A percentile compares a stretch with the other conserved stretches of the same genome.
phyloP scores from a whole-genome alignment of 2,329 filamentous ascomycete genomes.

The Stromatinia cepivora region DNA sequence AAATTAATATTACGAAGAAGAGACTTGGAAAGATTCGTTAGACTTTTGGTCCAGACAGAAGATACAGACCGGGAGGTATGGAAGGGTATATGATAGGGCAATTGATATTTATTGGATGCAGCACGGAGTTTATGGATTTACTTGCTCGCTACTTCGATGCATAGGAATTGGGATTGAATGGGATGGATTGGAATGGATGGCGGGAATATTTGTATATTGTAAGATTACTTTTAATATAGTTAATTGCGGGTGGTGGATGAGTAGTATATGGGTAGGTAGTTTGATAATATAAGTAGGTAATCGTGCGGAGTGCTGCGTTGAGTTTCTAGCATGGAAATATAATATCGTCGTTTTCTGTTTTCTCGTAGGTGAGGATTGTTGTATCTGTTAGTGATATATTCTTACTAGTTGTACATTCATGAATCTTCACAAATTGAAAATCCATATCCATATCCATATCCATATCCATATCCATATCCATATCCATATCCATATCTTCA shows the following conservation, averaged over 20 bases:
- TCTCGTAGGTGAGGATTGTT: no score
- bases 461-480: no score
- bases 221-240: conserved; percentile 4
- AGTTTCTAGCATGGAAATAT: neutral
- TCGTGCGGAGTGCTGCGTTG: no score
- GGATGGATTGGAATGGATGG: neutral
- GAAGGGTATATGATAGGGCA: neutral
- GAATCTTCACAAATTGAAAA: no score
- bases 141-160: conserved; percentile 8
- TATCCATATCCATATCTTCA: no score
- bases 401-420: no score
- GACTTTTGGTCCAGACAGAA: neutral
- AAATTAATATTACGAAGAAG: conserved; percentile 73
- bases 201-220: conserved; percentile 1
- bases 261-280: neutral
- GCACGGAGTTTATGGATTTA: conserved; percentile 10
- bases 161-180: neutral
- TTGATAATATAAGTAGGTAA: neutral
- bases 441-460: no score
- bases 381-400: neutral
- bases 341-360: neutral
- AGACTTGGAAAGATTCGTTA: conserved; percentile 61
- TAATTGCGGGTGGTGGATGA: neutral
- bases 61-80: neutral
- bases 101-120: neutral